Evolutionary conservation across 2,329 filamentous ascomycete species (phyloP).

Genomic region (Xylaria sp.): DNA sequence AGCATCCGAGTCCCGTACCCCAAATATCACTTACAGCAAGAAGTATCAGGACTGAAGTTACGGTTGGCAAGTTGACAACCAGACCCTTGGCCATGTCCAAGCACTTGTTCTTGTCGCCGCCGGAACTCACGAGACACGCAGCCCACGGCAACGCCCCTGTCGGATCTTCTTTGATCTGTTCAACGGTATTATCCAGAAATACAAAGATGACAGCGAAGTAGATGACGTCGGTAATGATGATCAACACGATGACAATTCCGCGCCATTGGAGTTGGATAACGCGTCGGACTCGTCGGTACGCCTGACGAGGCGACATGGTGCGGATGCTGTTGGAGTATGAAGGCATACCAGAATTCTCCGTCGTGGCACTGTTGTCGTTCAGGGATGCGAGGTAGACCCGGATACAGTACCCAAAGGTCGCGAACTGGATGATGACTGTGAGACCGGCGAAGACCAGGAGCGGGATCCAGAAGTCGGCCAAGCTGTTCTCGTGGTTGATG

Average conservation of each 20-base stretch:
- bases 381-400: slow-evolving; percentile 90
- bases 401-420: slow-evolving; percentile 82
- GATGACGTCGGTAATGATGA: slow-evolving; percentile 88
- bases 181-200: slow-evolving; percentile 75
- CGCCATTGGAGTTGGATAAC: slow-evolving; percentile 94
- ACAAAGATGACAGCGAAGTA: slow-evolving; percentile 94
- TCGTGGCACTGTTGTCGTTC: slow-evolving; percentile 70
- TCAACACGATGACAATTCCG: slow-evolving; percentile 84
- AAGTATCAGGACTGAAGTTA: slow-evolving; percentile 80
- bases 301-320: slow-evolving; percentile 80
- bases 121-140: slow-evolving; percentile 63
- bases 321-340: slow-evolving; percentile 76
- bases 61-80: slow-evolving; percentile 74
- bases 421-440: slow-evolving; percentile 68
- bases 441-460: slow-evolving; percentile 67
- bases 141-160: slow-evolving; percentile 67
- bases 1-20: not conserved
- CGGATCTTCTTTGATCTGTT: slow-evolving; percentile 58
- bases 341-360: slow-evolving; percentile 72
- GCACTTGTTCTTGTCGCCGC: slow-evolving; percentile 69
- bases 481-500: slow-evolving; percentile 85
- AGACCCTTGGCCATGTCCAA: slow-evolving; percentile 60
- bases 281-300: slow-evolving; percentile 82
- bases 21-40: slow-evolving; percentile 68
- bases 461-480: slow-evolving; percentile 89